Evolutionary conservation across 305 asterid species (phyloP), one percentile per base, ranked within the genome.

Genomic region (Coffea humblotiana): DNA sequence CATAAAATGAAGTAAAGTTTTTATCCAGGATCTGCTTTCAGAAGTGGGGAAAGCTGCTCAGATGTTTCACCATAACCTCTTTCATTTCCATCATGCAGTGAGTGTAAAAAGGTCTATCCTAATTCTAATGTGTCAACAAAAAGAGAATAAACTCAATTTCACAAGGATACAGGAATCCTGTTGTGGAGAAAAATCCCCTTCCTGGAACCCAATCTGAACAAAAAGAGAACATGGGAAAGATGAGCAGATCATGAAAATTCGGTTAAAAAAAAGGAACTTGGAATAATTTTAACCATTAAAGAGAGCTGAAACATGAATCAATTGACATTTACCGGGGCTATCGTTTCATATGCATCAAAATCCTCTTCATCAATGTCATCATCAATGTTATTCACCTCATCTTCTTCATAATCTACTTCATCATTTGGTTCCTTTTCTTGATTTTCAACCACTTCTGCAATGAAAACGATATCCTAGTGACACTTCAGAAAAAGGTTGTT

Each of bases 321-420:
- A 54, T 82, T 18, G 45, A 19, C 25, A 40, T 16, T 75, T 82
- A 91, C 97, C 83, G 78, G 78, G 85, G 92, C 90, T 27, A 82
- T 83, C 23, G 79, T 85, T 83, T 90, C 96, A 73, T 86, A 88
- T 84, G 88, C 91, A 80, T 92, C 93, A 83, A 86, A 75, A 65
- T 86, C 93, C 77, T 90, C 95, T 82, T 85, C 95, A 84, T 85
- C 95, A 84, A 85, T 84, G 81, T 90, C 94, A 82, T 92, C 90
- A 75, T 93, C 97, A 82, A 87, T 78, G 77, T 90, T 94, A 71
- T 90, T 94, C 78, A 90, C 97, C 71, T 89, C 97, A 78, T 86
- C 91, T 56, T 90, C 94, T 70, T 86, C 91, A 23, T 78, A 85
- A 25, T 87, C 96, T 69, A 87, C 93, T 72, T 88, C 96, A 35